Percentiles rank a stretch among this genome's conserved stretches.
phyloP scores from a whole-genome alignment of 2,329 filamentous ascomycete genomes.

The Trichoderma sp. region DNA sequence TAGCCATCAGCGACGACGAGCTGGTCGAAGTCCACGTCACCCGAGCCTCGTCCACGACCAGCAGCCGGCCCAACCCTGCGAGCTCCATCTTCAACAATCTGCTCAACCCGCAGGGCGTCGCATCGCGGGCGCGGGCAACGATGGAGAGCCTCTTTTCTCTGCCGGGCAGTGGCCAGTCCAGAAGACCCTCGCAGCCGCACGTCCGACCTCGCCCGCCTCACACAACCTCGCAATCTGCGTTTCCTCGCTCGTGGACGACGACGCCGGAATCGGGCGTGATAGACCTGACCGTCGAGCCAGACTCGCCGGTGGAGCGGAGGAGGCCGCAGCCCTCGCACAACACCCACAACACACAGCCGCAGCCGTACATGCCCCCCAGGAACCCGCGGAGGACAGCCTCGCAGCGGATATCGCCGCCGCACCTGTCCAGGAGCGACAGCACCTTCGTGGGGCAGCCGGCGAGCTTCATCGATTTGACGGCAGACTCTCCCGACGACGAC shows the following conservation, averaged over 20 bases:
- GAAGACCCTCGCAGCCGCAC: neutral
- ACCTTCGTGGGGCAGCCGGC: conserved; percentile 41
- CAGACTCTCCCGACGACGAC: conserved; percentile 46
- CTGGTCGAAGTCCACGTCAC: conserved; percentile 38
- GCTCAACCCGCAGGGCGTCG: conserved; percentile 19
- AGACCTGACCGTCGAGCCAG: conserved; percentile 54
- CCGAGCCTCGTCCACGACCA: conserved; percentile 12
- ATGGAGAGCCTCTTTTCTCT: neutral
- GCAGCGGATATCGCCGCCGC: conserved; percentile 43
- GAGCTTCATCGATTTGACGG: conserved; percentile 56
- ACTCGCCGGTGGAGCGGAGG: conserved; percentile 46
- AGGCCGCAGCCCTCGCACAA: conserved; percentile 37
- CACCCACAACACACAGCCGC: conserved; percentile 31
- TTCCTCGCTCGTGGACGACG: neutral
- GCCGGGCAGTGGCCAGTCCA: neutral
- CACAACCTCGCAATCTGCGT: neutral
- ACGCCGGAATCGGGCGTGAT: conserved; percentile 41
- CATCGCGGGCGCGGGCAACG: conserved; percentile 1
- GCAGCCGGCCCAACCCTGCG: neutral
- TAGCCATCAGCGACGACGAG: conserved; percentile 36
- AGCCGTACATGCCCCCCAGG: conserved; percentile 25
- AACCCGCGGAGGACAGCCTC: conserved; percentile 48
- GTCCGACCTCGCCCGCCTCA: conserved; percentile 12
- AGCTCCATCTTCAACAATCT: conserved; percentile 21
- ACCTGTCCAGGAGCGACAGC: conserved; percentile 48